Base-by-base conservation (phyloP, 2,329 filamentous ascomycete genomes). In the Sordariomycetes sp. region DNA sequence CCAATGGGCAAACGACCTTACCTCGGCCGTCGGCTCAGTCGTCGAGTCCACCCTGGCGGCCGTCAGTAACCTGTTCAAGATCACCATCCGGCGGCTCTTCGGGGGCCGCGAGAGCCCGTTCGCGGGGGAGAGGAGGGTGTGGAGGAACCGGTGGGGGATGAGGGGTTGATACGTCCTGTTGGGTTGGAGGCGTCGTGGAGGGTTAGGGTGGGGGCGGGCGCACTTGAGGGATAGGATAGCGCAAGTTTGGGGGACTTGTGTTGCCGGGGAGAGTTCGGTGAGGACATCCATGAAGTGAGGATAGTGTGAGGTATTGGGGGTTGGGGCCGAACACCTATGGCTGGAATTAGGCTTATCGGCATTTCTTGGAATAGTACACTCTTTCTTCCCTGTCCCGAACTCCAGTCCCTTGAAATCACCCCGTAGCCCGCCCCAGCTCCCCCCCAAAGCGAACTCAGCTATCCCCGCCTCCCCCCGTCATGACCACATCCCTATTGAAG, bases 401-500 rank as follows among this genome's bases (percentile, higher is more conserved):
- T 48, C n/a, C 43, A 20, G 28, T 48, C 4, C 43, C 43, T 16
- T 22, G n/a, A 22, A 22, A 48, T 22, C 20, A 14, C 43, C 20
- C 20, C 5, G 5, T 16, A 20, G n/a, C n/a, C 28, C 34, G 24
- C 20, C 16, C 53, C 53, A 34, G 28, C 11, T 20, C 20, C n/a
- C n/a, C n/a, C n/a, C 14, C 34, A 20, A 32, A 10, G 11, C 16
- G 18, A 34, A n/a, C 28, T 57, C 55, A 57, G 18, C 34, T 24
- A 52, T 25, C 46, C 12, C 40, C 35, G 10, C 54, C 54, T 20
- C 40, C 20, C 43, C 54, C 55, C 11, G 55, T 57, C 55, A 57
- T 57, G 18, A 83, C 75, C 22, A 83, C 69, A 65, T 83, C 82
- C 55, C 78, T 73, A 24, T 87, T 87, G 65, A 99, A 97, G 69